Evolutionary conservation across 2,329 filamentous ascomycete species (phyloP).

Genomic region (Aspergillus brunneoviolaceus): DNA sequence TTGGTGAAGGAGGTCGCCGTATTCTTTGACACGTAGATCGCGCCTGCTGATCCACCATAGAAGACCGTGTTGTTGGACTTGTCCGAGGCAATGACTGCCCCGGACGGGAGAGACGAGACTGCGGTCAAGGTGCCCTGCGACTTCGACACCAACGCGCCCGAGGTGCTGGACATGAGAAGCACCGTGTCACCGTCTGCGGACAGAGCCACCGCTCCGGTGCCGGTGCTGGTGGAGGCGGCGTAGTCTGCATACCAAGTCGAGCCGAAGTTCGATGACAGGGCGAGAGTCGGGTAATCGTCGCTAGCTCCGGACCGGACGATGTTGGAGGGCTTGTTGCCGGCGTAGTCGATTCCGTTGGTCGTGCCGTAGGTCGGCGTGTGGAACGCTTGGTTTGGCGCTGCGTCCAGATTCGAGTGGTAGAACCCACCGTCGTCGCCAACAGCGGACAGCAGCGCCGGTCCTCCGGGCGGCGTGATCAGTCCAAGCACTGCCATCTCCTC

Average conservation of each 20-base stretch:
- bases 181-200: conserved; percentile 53
- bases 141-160: conserved; percentile 21
- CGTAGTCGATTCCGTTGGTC: conserved; percentile 45
- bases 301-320: conserved; percentile 54
- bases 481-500: conserved; percentile 55
- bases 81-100: conserved; percentile 55
- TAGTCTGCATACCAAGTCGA: conserved; percentile 50
- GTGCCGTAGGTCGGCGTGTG: conserved; percentile 50
- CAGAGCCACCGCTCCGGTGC: conserved; percentile 51
- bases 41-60: conserved; percentile 50
- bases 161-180: conserved; percentile 24
- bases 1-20: conserved; percentile 48
- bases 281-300: conserved; percentile 41
- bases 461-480: conserved; percentile 51
- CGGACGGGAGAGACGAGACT: conserved; percentile 47
- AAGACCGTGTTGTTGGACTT: conserved; percentile 55
- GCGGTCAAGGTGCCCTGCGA: conserved; percentile 41
- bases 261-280: conserved; percentile 54
- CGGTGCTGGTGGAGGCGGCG: conserved; percentile 47
- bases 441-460: conserved; percentile 53
- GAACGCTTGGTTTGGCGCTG: conserved; percentile 48
- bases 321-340: conserved; percentile 45
- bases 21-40: conserved; percentile 55
- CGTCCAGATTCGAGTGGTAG: conserved; percentile 39
- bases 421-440: conserved; percentile 56